phyloP scores from a whole-genome alignment of 768 basidiomycete species.

The Lactarius quietus region DNA sequence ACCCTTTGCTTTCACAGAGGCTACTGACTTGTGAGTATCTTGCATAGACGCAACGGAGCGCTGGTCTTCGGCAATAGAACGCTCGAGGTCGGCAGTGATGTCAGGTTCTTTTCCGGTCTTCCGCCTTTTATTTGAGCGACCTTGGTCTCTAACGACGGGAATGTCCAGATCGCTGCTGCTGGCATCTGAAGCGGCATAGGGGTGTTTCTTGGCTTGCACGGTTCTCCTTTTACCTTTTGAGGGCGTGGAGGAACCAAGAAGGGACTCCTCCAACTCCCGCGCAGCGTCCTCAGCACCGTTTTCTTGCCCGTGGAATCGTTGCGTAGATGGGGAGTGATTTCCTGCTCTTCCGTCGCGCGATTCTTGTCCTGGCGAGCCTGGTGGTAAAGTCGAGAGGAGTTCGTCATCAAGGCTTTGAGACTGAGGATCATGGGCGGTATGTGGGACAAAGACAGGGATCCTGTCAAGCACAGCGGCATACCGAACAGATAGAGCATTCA shows the following conservation, averaged over 20 bases:
- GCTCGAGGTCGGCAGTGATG: conserved; percentile 29
- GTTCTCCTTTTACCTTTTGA: conserved; percentile 45
- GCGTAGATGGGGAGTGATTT: conserved; percentile 24
- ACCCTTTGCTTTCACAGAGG: conserved; percentile 48
- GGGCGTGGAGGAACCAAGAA: conserved; percentile 38
- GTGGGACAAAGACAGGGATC: conserved; percentile 42
- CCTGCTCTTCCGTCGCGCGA: conserved; percentile 21
- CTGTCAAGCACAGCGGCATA: conserved; percentile 50
- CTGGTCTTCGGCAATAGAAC: conserved; percentile 48
- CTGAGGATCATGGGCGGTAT: conserved; percentile 30
- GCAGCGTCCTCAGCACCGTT: conserved; percentile 52
- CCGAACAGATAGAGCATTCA: conserved; percentile 53
- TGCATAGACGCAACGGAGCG: conserved; percentile 39
- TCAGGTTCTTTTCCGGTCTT: conserved; percentile 48
- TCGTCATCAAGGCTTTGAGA: conserved; percentile 35
- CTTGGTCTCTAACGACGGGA: conserved; percentile 38
- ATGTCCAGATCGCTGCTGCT: conserved; percentile 54
- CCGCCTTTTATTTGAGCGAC: conserved; percentile 56
- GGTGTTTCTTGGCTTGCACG: conserved; percentile 45
- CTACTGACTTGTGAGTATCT: neutral
- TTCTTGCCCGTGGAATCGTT: conserved; percentile 24
- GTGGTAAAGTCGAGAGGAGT: conserved; percentile 35
- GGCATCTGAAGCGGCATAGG: conserved; percentile 50
- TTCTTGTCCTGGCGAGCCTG: conserved; percentile 35
- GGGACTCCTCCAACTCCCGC: conserved; percentile 52